phyloP scores from a whole-genome alignment of 352 stramenopile species.

The Phytophthora meadii region DNA sequence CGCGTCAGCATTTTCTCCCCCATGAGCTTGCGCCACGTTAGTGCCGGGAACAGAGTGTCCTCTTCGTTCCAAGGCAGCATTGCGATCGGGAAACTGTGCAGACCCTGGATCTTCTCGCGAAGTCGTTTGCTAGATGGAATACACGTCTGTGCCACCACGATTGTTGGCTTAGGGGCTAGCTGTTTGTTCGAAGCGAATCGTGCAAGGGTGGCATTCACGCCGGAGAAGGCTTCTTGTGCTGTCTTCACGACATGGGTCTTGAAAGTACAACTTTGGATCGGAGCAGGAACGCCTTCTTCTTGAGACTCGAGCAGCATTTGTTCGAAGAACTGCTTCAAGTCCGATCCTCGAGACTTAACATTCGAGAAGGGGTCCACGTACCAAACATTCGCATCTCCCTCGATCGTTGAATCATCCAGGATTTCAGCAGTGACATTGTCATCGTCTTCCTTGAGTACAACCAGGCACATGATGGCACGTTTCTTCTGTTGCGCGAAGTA shows the following conservation, averaged over 20 bases:
- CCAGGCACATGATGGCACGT: conserved; percentile 60
- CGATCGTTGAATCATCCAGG: conserved; percentile 19
- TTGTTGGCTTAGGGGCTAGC: conserved; percentile 63
- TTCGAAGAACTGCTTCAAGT: conserved; percentile 64
- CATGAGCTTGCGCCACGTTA: conserved; percentile 95
- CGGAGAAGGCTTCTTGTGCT: conserved; percentile 80
- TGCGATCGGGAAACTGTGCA: conserved; percentile 94
- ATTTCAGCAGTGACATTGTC: conserved; percentile 20
- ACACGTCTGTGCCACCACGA: conserved; percentile 90
- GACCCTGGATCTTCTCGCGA: conserved; percentile 82
- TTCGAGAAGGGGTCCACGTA: conserved; percentile 75
- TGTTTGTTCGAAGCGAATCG: conserved; percentile 87
- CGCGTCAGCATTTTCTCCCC: conserved; percentile 77
- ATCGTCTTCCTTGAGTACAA: conserved; percentile 54
- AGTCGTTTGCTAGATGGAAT: conserved; percentile 69
- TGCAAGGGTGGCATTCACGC: conserved; percentile 89
- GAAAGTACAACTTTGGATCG: conserved; percentile 63
- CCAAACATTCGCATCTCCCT: conserved; percentile 67
- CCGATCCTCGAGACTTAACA: conserved; percentile 52
- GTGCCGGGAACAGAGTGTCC: conserved; percentile 83
- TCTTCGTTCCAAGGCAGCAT: conserved; percentile 87
- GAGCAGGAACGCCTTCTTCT: conserved; percentile 32
- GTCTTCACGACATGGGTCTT: conserved; percentile 82
- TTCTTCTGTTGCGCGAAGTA: conserved; percentile 80
- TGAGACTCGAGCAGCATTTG: conserved; percentile 53